phyloP scores from a whole-genome alignment of 257 asterid species.

The Solanum piurae region DNA sequence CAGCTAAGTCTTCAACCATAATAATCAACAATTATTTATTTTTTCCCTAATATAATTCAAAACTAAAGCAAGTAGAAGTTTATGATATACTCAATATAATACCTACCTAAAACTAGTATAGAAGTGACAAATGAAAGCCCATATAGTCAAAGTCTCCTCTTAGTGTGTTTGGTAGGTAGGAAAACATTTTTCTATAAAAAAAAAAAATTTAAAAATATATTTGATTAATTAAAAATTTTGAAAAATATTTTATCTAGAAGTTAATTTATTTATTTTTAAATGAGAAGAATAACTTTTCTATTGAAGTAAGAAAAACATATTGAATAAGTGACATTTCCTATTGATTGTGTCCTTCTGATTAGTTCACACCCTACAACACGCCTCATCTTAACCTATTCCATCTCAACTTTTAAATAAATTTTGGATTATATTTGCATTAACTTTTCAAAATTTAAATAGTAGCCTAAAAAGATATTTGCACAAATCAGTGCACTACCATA shows the following conservation, averaged over 20 bases:
- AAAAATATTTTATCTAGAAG: too few relatives aligned
- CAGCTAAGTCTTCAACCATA: background rate
- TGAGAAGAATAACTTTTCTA: too few relatives aligned
- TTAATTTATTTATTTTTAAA: too few relatives aligned
- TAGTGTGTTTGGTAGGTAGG: background rate
- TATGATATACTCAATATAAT: background rate
- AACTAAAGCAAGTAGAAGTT: background rate
- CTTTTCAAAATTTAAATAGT: too few relatives aligned
- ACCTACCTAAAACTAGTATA: background rate
- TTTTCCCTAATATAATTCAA: background rate
- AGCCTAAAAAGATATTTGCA: background rate
- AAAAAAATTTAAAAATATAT: background rate
- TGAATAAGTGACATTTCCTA: too few relatives aligned
- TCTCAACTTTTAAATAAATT: too few relatives aligned
- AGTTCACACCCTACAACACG: background rate
- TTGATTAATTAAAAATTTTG: rapidly evolving
- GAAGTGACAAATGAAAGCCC: background rate
- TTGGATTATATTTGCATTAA: background rate
- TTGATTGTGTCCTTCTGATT: too few relatives aligned
- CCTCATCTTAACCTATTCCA: background rate
- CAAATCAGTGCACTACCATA: background rate
- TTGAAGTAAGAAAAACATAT: too few relatives aligned
- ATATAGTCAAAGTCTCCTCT: background rate
- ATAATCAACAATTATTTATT: background rate
- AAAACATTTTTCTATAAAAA: too few relatives aligned